These are phyloP conservation scores for Amauroascus verrucosus DNA, from an alignment of 2,329 filamentous ascomycete genomes.

Conservation along the genomic window DNA sequence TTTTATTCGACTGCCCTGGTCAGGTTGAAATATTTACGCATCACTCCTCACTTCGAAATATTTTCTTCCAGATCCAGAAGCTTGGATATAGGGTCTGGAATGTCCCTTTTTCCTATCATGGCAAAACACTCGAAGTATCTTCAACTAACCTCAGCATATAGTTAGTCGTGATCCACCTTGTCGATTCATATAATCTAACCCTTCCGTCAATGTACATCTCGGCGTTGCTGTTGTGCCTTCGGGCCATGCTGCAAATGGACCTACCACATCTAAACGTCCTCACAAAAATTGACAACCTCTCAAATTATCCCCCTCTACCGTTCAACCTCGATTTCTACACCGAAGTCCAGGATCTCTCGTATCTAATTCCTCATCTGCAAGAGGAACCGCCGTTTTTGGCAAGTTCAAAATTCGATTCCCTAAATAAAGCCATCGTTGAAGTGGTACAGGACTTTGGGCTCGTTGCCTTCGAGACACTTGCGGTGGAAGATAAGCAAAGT, in stretches of 20 bases:
- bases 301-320: conserved; percentile 71
- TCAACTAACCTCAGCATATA: conserved; percentile 31
- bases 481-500: conserved; percentile 91
- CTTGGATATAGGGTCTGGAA: conserved; percentile 73
- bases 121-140: background rate
- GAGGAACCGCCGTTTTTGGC: conserved; percentile 61
- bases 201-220: conserved; percentile 92
- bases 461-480: conserved; percentile 83
- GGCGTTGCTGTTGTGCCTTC: conserved; percentile 80
- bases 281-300: conserved; percentile 93
- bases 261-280: conserved; percentile 92
- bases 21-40: conserved; percentile 97
- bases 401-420: conserved; percentile 65
- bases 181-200: conserved; percentile 87
- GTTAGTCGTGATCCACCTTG: conserved; percentile 87
- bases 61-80: conserved; percentile 85
- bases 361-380: conserved; percentile 70
- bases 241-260: conserved; percentile 97
- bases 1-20: conserved; percentile 91
- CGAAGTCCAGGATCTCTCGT: conserved; percentile 84
- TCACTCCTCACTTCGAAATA: conserved; percentile 80
- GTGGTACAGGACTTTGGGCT: conserved; percentile 83
- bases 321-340: conserved; percentile 98
- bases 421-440: conserved; percentile 79
- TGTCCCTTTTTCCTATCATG: conserved; percentile 7